These are phyloP conservation scores for Cyclotella cryptica DNA, from an alignment of 108 stramenopile species.

Conservation along the genomic window DNA sequence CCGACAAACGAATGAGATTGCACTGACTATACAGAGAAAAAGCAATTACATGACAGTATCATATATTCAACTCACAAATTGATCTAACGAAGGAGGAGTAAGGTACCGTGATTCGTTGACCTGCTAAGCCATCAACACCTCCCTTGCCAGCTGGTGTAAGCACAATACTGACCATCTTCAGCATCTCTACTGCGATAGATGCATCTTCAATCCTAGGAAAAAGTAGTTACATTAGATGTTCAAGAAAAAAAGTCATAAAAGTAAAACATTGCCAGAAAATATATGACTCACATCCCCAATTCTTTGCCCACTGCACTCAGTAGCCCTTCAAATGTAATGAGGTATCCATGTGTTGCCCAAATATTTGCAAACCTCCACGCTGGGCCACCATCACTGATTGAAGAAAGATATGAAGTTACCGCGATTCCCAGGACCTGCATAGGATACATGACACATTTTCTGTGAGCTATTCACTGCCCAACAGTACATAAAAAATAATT, in stretches of 20 bases:
- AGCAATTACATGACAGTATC: neutral
- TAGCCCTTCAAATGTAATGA: conserved; percentile 89
- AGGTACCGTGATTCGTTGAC: conserved; percentile 53
- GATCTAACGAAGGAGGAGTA: conserved; percentile 77
- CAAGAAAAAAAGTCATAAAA: neutral
- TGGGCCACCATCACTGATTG: conserved; percentile 79
- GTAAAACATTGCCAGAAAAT: neutral
- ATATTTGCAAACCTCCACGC: conserved; percentile 50
- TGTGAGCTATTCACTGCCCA: neutral
- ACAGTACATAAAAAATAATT: neutral
- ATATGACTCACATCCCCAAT: conserved; percentile 55
- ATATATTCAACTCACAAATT: conserved; percentile 29
- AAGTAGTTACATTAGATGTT: neutral
- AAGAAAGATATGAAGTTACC: conserved; percentile 75
- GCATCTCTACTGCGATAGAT: conserved; percentile 81
- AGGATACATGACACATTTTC: neutral
- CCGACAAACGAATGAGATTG: neutral
- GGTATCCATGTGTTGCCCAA: conserved; percentile 85
- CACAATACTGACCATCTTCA: conserved; percentile 73
- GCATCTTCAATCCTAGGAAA: conserved; percentile 66
- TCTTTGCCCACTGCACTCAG: conserved; percentile 90
- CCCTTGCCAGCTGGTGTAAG: conserved; percentile 59
- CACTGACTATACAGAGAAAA: neutral
- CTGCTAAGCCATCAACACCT: conserved; percentile 12
- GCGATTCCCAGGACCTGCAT: conserved; percentile 73